Conservation (phyloP, 352 stramenopile genomes). For the Phytophthora idaei region DNA sequence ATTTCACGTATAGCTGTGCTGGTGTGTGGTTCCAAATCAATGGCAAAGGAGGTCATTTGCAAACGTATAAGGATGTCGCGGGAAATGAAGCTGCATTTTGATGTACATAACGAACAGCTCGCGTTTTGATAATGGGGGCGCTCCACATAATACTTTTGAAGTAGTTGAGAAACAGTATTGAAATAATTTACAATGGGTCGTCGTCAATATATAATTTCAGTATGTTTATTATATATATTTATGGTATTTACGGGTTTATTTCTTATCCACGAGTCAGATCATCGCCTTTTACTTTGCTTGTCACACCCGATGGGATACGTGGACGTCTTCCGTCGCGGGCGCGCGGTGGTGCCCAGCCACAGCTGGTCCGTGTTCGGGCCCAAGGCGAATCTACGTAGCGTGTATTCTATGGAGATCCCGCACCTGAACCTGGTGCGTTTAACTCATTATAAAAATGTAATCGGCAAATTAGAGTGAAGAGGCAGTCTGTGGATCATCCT, state of each 20-base stretch:
- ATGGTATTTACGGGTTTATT: too few species aligned
- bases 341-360: constrained; percentile 38
- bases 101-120: constrained; percentile 37
- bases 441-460: neutral
- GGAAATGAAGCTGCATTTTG: constrained; percentile 41
- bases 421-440: constrained; percentile 43
- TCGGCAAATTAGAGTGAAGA: too few species aligned
- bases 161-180: too few species aligned
- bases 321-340: constrained; percentile 33
- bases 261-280: too few species aligned
- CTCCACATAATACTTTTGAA: too few species aligned
- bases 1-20: constrained; percentile 40
- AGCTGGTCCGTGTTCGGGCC: constrained; percentile 63
- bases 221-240: too few species aligned
- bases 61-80: constrained; percentile 21
- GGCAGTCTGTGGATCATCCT: too few species aligned
- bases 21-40: constrained; percentile 37
- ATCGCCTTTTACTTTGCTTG: too few species aligned
- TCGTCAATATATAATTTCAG: too few species aligned
- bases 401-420: constrained; percentile 42
- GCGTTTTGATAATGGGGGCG: too few species aligned
- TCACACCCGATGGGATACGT: constrained; percentile 31
- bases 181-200: too few species aligned
- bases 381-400: constrained; percentile 24
- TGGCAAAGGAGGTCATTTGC: constrained; percentile 33